Evolutionary conservation across 176 grass and related monocot species (phyloP), one percentile per base, ranked within the genome.

Genomic region (Typha latifolia): DNA sequence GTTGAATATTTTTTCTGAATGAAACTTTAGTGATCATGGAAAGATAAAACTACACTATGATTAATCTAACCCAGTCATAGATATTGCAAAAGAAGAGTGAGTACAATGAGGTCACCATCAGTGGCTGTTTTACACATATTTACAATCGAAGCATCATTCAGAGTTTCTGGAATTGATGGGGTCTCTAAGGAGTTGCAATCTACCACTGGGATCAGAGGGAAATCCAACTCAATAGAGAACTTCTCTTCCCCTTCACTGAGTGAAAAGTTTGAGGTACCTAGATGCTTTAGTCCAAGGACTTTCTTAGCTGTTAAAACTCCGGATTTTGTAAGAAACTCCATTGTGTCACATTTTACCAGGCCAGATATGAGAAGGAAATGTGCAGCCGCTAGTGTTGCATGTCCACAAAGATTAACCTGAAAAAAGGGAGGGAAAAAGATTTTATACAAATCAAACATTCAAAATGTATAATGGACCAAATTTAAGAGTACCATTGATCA

Each of bases 291-390:
- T 12, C 26, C 48, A 51, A 7, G 62, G 43, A 82, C 66, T 78
- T 73, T 86, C 49, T 79, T 79, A 19, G 85, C 85, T 4, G 77
- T 89, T 63, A 86, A 68, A 49, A 86, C 5, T 18, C 90, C 90
- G 3, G 90, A 95, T 68, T 64, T 84, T 48, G 82, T 86, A 24
- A 63, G 14, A 61, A 95, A 95, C 51, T 95, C 80, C n/a, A 89
- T 62, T 18, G 67, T 67, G 43, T 56, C 37, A 64, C 62, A 43
- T 53, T 84, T 62, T 14, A 74, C 59, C 3, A 86, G 71, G 18
- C 73, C 64, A 47, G 70, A 66, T 0, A 74, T 74, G 61, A 85
- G 74, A 63, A 95, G 82, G 69, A 84, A 89, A 69, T 89, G 82
- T 0, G 90, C 74, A 12, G 85, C 76, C 16, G 90, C 90, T 71